phyloP scores from a whole-genome alignment of 768 basidiomycete species.

The Lactarius akahatsu region DNA sequence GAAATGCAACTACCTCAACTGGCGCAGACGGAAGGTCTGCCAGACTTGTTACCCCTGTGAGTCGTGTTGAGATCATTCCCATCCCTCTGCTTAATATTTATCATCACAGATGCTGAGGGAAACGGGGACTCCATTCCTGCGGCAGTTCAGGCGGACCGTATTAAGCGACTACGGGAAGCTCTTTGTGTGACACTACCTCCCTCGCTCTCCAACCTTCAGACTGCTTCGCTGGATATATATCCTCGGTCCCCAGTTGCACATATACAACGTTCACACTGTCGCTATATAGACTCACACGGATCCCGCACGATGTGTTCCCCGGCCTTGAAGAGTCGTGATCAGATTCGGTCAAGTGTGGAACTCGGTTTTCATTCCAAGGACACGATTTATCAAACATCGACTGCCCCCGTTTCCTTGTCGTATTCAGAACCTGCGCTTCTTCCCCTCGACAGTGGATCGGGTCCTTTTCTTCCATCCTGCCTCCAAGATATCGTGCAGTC shows the following conservation, averaged over 20 bases:
- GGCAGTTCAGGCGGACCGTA: conserved; percentile 82
- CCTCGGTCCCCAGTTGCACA: conserved; percentile 7
- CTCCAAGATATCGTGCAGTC: conserved; percentile 72
- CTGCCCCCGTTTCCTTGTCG: conserved; percentile 40
- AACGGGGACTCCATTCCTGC: conserved; percentile 86
- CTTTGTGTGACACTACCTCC: conserved; percentile 37
- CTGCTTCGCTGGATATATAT: background rate
- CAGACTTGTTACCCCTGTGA: conserved; percentile 84
- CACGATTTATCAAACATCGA: conserved; percentile 74
- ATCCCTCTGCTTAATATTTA: conserved; percentile 8
- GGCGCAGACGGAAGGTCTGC: conserved; percentile 85
- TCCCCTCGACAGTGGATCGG: conserved; percentile 33
- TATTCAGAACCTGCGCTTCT: conserved; percentile 31
- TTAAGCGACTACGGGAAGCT: conserved; percentile 73
- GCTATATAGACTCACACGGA: conserved; percentile 7
- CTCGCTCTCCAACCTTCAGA: conserved; percentile 11
- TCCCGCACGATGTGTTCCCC: conserved; percentile 2
- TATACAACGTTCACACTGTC: conserved; percentile 8
- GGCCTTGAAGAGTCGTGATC: conserved; percentile 5
- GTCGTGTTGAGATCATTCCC: conserved; percentile 33
- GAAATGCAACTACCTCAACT: conserved; percentile 86
- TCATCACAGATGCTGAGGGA: conserved; percentile 69
- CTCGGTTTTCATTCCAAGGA: conserved; percentile 45
- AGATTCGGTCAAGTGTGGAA: conserved; percentile 41
- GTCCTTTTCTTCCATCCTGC: conserved; percentile 70